Evolutionary conservation across 306 rosid genomes (phyloP).

Genomic region (Cucurbita pepo): DNA sequence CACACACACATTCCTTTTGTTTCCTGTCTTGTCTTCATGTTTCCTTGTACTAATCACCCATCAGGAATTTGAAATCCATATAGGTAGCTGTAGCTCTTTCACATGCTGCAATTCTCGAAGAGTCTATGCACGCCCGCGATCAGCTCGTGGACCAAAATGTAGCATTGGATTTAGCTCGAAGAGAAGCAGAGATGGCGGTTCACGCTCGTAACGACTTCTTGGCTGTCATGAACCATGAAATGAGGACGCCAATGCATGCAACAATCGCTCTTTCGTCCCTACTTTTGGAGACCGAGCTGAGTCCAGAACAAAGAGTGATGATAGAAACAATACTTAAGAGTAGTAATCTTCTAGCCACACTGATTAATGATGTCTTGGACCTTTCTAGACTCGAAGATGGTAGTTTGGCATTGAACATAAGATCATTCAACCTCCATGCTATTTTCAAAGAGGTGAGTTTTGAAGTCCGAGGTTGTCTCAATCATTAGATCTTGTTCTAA

Average conservation of each 20-base stretch:
- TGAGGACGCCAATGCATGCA: slow-evolving; percentile 96
- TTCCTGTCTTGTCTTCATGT: background rate
- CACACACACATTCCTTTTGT: background rate
- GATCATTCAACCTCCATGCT: slow-evolving; percentile 58
- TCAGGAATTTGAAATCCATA: background rate
- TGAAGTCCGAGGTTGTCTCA: background rate
- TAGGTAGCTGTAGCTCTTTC: slow-evolving; percentile 99
- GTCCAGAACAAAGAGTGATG: slow-evolving; percentile 74
- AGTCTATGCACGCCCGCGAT: slow-evolving; percentile 80
- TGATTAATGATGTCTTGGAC: slow-evolving; percentile 59
- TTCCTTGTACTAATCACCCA: background rate
- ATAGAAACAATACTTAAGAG: slow-evolving; percentile 70
- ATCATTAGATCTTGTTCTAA: background rate
- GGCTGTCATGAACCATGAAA: slow-evolving; percentile 91
- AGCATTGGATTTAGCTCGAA: slow-evolving; percentile 72
- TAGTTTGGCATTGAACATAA: slow-evolving; percentile 63
- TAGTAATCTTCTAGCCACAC: slow-evolving; percentile 70
- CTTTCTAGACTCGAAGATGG: slow-evolving; percentile 96
- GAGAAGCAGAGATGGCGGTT: slow-evolving; percentile 82
- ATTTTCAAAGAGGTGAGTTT: slow-evolving; percentile 52
- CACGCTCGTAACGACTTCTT: slow-evolving; percentile 89
- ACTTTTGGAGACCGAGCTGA: slow-evolving; percentile 70
- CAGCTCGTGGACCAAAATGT: slow-evolving; percentile 75
- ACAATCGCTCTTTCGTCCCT: slow-evolving; percentile 75
- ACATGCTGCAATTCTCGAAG: slow-evolving; percentile 92